These are phyloP conservation scores for Polytrichum commune DNA, from an alignment of 225 moss, liverwort and hornwort genomes.

Conservation along the genomic window DNA sequence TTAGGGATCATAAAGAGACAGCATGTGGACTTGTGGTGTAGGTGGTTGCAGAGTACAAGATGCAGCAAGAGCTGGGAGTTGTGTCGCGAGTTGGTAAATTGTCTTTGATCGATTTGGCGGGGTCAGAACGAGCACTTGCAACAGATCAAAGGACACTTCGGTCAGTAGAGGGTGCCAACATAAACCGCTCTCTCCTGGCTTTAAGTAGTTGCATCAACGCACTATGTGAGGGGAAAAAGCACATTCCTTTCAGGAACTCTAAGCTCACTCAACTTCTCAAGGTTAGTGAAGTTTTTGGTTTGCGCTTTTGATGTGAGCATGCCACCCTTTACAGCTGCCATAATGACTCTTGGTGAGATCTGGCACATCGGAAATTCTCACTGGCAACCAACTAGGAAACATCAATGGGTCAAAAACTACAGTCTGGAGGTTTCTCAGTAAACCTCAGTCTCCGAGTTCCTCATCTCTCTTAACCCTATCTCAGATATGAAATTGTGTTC, in stretches of 20 bases:
- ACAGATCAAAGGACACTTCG: conserved; percentile 44
- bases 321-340: too few species aligned
- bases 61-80: conserved; percentile 24
- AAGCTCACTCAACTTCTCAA: conserved; percentile 66
- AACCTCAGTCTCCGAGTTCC: too few species aligned
- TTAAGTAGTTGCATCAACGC: conserved; percentile 64
- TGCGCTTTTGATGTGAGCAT: too few species aligned
- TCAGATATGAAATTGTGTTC: too few species aligned
- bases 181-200: conserved; percentile 61
- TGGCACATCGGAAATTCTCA: too few species aligned
- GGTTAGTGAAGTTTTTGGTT: conserved; percentile 18
- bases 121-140: conserved; percentile 59
- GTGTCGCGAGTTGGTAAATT: conserved; percentile 41
- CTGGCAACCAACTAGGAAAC: too few species aligned
- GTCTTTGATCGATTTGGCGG: conserved; percentile 60
- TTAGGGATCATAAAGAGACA: too few species aligned
- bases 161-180: conserved; percentile 60
- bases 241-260: conserved; percentile 63
- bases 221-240: conserved; percentile 62
- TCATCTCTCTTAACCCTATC: too few species aligned
- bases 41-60: conserved; percentile 56
- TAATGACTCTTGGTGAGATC: too few species aligned
- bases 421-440: too few species aligned
- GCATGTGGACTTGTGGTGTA: conserved; percentile 5
- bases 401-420: too few species aligned